Evolutionary conservation across 352 stramenopile genomes (phyloP).

Genomic region (Phytophthora quininea): DNA sequence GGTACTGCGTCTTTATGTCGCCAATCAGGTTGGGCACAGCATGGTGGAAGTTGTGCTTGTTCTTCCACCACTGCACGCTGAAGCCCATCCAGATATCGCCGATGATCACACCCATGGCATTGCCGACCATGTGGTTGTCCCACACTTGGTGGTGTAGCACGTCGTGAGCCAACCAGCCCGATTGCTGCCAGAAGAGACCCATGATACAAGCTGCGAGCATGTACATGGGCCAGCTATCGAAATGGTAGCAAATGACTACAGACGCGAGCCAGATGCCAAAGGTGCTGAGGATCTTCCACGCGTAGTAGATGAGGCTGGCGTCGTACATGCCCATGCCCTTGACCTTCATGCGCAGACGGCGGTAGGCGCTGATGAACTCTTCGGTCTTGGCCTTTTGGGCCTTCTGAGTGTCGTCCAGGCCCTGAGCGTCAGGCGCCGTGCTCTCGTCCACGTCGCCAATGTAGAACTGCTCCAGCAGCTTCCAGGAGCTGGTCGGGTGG

Average conservation of each 20-base stretch:
- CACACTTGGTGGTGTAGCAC: constrained; percentile 99
- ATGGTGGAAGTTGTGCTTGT: constrained; percentile 99
- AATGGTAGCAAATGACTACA: constrained; percentile 89
- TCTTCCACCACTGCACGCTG: constrained; percentile 97
- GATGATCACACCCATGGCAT: constrained; percentile 93
- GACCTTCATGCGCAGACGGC: constrained; percentile 94
- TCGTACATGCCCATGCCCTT: constrained; percentile 96
- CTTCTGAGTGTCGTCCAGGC: constrained; percentile 54
- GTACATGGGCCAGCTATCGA: constrained; percentile 83
- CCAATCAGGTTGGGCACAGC: constrained; percentile 97
- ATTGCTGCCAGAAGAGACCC: constrained; percentile 99
- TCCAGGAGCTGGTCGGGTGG: constrained; percentile 93
- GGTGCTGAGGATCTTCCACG: constrained; percentile 95
- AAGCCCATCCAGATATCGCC: constrained; percentile 98
- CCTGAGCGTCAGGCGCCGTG: constrained; percentile 34
- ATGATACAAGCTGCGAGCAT: constrained; percentile 93
- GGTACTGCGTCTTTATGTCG: constrained; percentile 74
- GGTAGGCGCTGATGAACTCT: constrained; percentile 96
- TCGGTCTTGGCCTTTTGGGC: constrained; percentile 66
- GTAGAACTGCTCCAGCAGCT: constrained; percentile 96
- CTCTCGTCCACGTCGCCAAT: constrained; percentile 95
- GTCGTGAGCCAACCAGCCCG: constrained; percentile 97
- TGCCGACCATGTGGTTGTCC: constrained; percentile 92
- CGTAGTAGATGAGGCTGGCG: constrained; percentile 91
- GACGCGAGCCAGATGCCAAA: constrained; percentile 90